Evolutionary conservation across 345 rosid genomes (phyloP).

Genomic region (Salix udensis): DNA sequence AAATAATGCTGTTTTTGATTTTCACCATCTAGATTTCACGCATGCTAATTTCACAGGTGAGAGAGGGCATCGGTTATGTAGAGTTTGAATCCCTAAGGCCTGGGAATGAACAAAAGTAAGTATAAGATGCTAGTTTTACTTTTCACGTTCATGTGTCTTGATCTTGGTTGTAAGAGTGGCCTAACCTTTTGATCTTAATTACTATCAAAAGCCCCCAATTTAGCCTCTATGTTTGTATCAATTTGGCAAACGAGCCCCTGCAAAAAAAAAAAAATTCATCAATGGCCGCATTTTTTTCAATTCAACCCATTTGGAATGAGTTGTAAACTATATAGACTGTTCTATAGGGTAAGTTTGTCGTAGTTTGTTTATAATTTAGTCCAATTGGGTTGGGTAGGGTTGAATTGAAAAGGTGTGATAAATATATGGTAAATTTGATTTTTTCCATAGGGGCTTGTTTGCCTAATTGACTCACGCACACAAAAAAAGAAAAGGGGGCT

Average conservation of each 20-base stretch:
- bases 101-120: conserved; percentile 60
- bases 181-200: neutral
- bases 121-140: neutral
- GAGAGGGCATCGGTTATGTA: conserved; percentile 48
- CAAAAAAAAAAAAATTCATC: neutral
- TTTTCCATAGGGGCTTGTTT: neutral
- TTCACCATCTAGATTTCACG: conserved; percentile 12
- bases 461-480: neutral
- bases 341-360: neutral
- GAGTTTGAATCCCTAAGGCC: conserved; percentile 38
- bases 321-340: neutral
- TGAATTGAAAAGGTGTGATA: neutral
- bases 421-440: neutral
- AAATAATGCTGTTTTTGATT: neutral
- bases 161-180: neutral
- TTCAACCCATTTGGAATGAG: neutral
- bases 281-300: neutral
- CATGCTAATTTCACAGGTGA: conserved; percentile 45
- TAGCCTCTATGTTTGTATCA: neutral
- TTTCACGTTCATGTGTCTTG: neutral
- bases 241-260: neutral
- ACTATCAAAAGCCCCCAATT: neutral
- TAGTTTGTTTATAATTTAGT: neutral
- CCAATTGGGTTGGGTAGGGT: neutral
- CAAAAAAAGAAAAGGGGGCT: neutral